Evolutionary conservation across 164 flowering plant genomes (phyloP).

Genomic region (Vitis rupestris): DNA sequence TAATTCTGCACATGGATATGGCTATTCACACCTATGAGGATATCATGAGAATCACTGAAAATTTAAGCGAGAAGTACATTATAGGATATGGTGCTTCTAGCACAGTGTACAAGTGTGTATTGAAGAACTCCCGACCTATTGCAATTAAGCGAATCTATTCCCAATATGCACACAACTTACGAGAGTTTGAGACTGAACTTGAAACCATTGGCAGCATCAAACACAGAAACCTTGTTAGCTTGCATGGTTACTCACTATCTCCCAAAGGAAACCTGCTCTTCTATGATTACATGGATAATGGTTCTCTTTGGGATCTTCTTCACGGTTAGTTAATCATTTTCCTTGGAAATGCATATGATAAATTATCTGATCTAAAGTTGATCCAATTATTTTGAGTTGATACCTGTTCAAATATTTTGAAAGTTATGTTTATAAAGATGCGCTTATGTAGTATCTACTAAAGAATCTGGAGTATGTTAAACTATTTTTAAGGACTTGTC

Average conservation of each 20-base stretch:
- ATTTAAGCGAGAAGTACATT: slow-evolving; percentile 79
- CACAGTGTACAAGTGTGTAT: slow-evolving; percentile 83
- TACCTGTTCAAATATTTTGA: background rate
- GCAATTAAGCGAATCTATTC: slow-evolving; percentile 85
- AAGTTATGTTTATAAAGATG: background rate
- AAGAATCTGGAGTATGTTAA: no score
- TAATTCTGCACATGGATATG: slow-evolving; percentile 91
- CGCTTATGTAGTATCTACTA: no score
- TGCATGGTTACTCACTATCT: slow-evolving; percentile 83
- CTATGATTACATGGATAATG: slow-evolving; percentile 96
- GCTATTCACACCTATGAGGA: slow-evolving; percentile 86
- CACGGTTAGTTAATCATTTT: slow-evolving; percentile 57
- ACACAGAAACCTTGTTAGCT: slow-evolving; percentile 83
- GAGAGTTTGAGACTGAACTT: slow-evolving; percentile 89
- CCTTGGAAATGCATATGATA: background rate
- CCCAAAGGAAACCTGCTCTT: slow-evolving; percentile 81
- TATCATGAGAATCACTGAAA: slow-evolving; percentile 86
- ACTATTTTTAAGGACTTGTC: no score
- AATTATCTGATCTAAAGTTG: no score
- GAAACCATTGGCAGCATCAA: slow-evolving; percentile 85
- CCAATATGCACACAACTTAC: slow-evolving; percentile 52
- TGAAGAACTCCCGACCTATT: slow-evolving; percentile 81
- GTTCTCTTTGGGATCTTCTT: slow-evolving; percentile 93
- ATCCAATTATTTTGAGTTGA: background rate
- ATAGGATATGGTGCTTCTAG: slow-evolving; percentile 94